Evolutionary conservation across 805 yeast genomes (phyloP).

Genomic region (Schizosaccharomyces cryophilus): DNA sequence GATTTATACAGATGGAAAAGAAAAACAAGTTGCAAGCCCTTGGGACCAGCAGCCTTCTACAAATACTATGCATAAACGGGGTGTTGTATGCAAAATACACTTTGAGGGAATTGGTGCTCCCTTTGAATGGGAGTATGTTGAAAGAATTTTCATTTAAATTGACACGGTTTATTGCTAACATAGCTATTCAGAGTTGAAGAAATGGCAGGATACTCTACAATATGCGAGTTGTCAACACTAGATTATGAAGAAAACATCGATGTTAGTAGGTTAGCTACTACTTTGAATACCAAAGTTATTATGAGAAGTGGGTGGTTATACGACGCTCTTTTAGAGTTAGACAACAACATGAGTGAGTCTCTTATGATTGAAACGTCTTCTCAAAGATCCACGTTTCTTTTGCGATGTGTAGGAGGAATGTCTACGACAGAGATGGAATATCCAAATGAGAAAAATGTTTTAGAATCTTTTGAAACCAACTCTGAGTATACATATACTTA

Average conservation of each 20-base stretch:
- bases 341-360: not conserved
- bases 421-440: not conserved
- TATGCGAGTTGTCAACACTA: not conserved
- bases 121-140: not conserved
- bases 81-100: not conserved
- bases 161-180: not conserved
- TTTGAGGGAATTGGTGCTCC: not conserved
- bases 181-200: not conserved
- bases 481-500: not conserved
- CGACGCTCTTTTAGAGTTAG: not conserved
- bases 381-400: not conserved
- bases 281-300: not conserved
- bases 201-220: not conserved
- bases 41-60: not conserved
- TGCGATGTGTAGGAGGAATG: not conserved
- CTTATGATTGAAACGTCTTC: not conserved
- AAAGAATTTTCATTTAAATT: not conserved
- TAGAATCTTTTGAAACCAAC: not conserved
- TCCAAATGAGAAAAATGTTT: conserved; percentile 1
- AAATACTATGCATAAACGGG: not conserved
- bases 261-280: not conserved
- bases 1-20: not conserved
- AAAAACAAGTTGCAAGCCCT: not conserved
- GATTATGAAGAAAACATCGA: not conserved
- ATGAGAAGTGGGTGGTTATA: conserved; percentile 1